Conservation (phyloP, 2,329 filamentous ascomycete species). For the Aurifilum marmelostoma region DNA sequence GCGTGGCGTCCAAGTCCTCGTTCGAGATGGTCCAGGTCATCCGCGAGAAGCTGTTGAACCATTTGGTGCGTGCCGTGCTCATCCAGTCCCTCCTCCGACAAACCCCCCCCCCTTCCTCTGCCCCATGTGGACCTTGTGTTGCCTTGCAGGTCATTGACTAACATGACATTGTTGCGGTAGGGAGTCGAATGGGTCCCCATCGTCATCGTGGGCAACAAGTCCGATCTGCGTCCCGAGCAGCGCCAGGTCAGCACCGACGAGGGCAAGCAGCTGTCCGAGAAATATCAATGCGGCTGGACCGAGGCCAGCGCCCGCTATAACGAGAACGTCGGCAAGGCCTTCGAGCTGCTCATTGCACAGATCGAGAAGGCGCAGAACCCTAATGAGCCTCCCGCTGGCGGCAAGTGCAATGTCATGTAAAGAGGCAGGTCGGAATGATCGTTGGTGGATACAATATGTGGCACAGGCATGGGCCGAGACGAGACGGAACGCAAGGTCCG, state of each 20-base stretch:
- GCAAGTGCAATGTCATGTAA: constrained; percentile 89
- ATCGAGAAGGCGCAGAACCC: constrained; percentile 95
- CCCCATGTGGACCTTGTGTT: not conserved
- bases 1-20: constrained; percentile 89
- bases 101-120: not conserved
- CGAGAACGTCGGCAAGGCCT: constrained; percentile 89
- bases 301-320: constrained; percentile 94
- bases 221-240: constrained; percentile 88
- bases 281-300: constrained; percentile 90
- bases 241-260: constrained; percentile 87
- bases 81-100: no score
- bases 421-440: constrained; percentile 9
- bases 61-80: constrained; percentile 63
- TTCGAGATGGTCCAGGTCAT: constrained; percentile 98
- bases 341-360: constrained; percentile 91
- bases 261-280: constrained; percentile 80
- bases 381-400: constrained; percentile 75
- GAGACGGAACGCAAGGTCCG: not conserved
- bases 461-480: not conserved
- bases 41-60: constrained; percentile 94
- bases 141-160: not conserved
- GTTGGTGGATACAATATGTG: not conserved
- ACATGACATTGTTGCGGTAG: constrained; percentile 47
- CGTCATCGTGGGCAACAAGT: constrained; percentile 96
- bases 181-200: constrained; percentile 91